Evolutionary conservation across 1,284 basidiomycete species (phyloP), one percentile per base, ranked within the genome.

Genomic region (Rhodotorula sp.): DNA sequence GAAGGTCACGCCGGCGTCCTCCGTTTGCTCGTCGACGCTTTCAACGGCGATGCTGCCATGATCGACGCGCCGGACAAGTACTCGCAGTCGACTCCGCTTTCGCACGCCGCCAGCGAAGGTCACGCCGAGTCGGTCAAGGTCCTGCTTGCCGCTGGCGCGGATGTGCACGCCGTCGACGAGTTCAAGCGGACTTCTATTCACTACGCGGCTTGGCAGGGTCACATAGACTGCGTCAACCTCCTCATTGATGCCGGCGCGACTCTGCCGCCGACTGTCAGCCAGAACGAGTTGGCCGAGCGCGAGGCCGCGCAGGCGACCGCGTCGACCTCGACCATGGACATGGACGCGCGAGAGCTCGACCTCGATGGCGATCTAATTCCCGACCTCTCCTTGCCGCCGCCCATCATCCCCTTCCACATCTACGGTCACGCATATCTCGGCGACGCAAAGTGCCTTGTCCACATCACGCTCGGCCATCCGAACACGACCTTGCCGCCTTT

Each of bases 161-260:
- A 90, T 65, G 87, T 91, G 46, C 85, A 88, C 77, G 84, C 86
- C 30, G 83, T 84, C 54, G 96, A 99, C 81, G 96, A 99, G 81
- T 86, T 91, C 68, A 89, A 89, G 30, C 90, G 92, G 78, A 86
- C 87, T 60, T 88, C 95, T 22, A 86, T 94, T 55, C 95, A 97
- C 83, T 98, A 98, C 79, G 95, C 96, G 0, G 94, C 93, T 6
- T 99, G 96, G 95, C 93, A 93, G 78, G 96, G 96, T 4, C 93
- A 98, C 80, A 87, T 91, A 66, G 83, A 84, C 53, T 93, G 89
- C 76, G 86, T 94, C 66, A 84, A 86, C 54, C 83, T 87, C n/a
- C 84, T 97, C n/a, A 82, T 93, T 73, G 83, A 84, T 68, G 86
- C 84, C 55, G 82, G 80, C 61, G 83, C 74, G 79, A 78, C 70